Base-by-base conservation (phyloP, 805 yeast genomes). In the Pichia insulana region DNA sequence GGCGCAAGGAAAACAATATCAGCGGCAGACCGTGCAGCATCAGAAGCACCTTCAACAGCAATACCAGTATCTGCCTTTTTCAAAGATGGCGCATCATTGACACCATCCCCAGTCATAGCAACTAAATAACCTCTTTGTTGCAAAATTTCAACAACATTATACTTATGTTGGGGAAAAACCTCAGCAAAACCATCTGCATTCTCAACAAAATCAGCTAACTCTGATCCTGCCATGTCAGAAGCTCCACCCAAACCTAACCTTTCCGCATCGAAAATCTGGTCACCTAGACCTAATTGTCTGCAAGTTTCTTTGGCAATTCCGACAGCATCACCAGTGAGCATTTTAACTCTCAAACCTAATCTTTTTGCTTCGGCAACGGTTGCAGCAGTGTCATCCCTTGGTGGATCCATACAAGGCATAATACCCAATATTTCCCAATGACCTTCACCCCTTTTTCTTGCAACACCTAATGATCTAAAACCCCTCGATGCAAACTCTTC, bases 61-160 rank as follows among this genome's bases (percentile, higher is more conserved):
- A 87, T 87, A 81, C 95, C 96, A 58, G 84, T 78, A 62, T 80
- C 86, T 57, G 90, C 92, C 76, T 85, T 86, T 84, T 86, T 86
- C 71, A 86, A 78, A 50, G 95, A 86, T 61, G 95, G 95, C 61
- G 95, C 95, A 73, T 86, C 95, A 76, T 86, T 86, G 66, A 85
- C 95, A 83, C 95, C 95, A 66, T 86, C 95, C 83, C 95, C 95
- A 75, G 95, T 86, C 95, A 86, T 86, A 68, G 95, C 95, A 71
- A 86, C 94, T 70, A 86, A 78, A 80, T 83, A 85, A 71, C 95
- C 95, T 76, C 95, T 80, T 66, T 81, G 76, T 76, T 86, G 95
- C 69, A 86, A 78, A 66, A 85, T 84, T 73, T 85, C 95, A 69
- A 86, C 95, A 61, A 87, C 95, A 65, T 81, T 84, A 74, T 83